Percentiles rank a stretch among this genome's conserved stretches.
phyloP scores from a whole-genome alignment of 2,329 filamentous ascomycete species.

The Sarocladium brachiariae region DNA sequence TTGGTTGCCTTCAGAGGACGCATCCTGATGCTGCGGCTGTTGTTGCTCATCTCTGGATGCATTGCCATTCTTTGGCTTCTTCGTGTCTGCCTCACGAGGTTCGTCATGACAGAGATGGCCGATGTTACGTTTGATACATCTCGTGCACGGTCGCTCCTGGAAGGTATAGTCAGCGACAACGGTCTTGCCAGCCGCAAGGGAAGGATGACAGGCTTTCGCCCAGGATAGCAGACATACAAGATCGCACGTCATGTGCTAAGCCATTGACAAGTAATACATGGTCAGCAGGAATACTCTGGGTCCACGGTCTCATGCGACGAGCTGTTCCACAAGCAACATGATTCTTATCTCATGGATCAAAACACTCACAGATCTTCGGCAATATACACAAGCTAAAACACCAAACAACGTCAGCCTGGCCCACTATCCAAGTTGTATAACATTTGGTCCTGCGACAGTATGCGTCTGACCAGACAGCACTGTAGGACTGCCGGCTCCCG shows the following conservation, averaged over 20 bases:
- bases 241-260: slow-evolving; percentile 89
- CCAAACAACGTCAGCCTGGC: slow-evolving; percentile 26
- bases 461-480: too few relatives aligned
- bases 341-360: too few relatives aligned
- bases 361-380: slow-evolving; percentile 79
- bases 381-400: slow-evolving; percentile 71
- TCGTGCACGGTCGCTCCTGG: slow-evolving; percentile 89
- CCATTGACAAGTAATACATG: slow-evolving; percentile 12
- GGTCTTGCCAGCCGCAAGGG: slow-evolving; percentile 18
- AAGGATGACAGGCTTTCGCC: slow-evolving; percentile 8
- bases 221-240: slow-evolving; percentile 54
- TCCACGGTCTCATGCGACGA: too few relatives aligned
- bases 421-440: slow-evolving; percentile 19
- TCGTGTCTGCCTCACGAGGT: slow-evolving; percentile 74
- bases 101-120: slow-evolving; percentile 98
- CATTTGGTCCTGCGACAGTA: too few relatives aligned
- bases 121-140: slow-evolving; percentile 98
- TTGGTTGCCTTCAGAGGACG: slow-evolving; percentile 44
- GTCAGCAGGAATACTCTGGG: slow-evolving; percentile 7
- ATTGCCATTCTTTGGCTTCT: slow-evolving; percentile 68
- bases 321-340: too few relatives aligned
- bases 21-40: slow-evolving; percentile 19
- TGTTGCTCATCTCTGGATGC: slow-evolving; percentile 1
- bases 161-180: slow-evolving; percentile 15
- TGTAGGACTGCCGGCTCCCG: too few relatives aligned